Evolutionary conservation across 768 basidiomycete genomes (phyloP).

Genomic region (Hortiboletus campestris): DNA sequence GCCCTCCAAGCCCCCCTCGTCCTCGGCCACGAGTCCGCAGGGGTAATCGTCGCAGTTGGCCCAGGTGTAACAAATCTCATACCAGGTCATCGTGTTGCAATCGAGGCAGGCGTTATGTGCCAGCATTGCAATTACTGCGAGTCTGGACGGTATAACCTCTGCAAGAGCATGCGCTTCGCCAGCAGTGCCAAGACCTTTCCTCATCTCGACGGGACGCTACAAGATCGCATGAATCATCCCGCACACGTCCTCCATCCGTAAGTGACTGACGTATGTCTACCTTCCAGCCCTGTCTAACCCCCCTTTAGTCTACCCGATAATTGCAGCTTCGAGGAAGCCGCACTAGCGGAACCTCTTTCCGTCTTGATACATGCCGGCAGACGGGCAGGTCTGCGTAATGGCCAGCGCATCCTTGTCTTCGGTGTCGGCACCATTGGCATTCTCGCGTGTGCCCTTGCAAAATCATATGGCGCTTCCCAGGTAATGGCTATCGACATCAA

Average conservation of each 20-base stretch:
- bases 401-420: constrained; percentile 80
- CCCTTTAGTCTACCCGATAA: constrained; percentile 64
- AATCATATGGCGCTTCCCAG: constrained; percentile 63
- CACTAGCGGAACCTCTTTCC: constrained; percentile 91
- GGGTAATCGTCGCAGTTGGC: constrained; percentile 80
- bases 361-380: constrained; percentile 72
- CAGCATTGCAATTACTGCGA: constrained; percentile 66
- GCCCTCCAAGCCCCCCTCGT: constrained; percentile 82
- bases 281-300: constrained; percentile 10
- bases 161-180: constrained; percentile 86
- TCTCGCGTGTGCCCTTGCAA: constrained; percentile 80
- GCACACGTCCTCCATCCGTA: constrained; percentile 84
- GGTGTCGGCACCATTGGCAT: constrained; percentile 94
- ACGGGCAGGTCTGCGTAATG: constrained; percentile 42
- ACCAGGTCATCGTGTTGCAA: constrained; percentile 86
- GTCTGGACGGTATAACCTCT: constrained; percentile 89
- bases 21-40: constrained; percentile 93
- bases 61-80: constrained; percentile 60
- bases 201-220: constrained; percentile 90
- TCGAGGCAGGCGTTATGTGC: constrained; percentile 93
- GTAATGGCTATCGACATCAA: constrained; percentile 89
- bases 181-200: constrained; percentile 89
- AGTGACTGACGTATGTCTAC: constrained; percentile 32
- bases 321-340: constrained; percentile 75
- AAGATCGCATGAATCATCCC: constrained; percentile 86